These are phyloP conservation scores for Psilocybe tampanensis DNA, from an alignment of 768 basidiomycete species.

Conservation along the genomic window DNA sequence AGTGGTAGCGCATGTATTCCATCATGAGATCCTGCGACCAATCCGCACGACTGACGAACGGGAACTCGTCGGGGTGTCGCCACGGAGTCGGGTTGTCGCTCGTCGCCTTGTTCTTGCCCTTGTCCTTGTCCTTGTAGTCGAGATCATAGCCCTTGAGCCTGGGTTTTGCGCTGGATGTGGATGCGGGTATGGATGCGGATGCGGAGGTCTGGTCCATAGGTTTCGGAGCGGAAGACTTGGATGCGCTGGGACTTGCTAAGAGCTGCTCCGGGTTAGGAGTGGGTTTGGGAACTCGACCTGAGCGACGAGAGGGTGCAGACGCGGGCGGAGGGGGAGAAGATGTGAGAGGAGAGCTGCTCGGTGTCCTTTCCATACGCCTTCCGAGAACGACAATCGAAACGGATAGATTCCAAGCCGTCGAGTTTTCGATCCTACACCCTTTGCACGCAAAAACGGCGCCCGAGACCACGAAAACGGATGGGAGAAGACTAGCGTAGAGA, in stretches of 20 bases:
- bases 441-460: not conserved
- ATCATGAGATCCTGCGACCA: slow-evolving; percentile 38
- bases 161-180: not conserved
- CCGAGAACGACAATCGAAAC: not conserved
- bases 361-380: not conserved
- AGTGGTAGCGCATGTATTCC: slow-evolving; percentile 32
- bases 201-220: not conserved
- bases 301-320: not conserved
- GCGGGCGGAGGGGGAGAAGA: not conserved
- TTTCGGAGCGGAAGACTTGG: not conserved
- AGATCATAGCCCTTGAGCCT: slow-evolving; percentile 4
- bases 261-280: not conserved
- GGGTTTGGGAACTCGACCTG: not conserved
- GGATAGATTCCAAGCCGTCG: not conserved
- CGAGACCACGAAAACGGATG: not conserved
- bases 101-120: slow-evolving; percentile 4
- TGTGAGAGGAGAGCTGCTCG: not conserved
- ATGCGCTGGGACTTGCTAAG: not conserved
- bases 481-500: not conserved
- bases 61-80: slow-evolving; percentile 44
- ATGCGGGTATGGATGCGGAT: not conserved
- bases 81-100: slow-evolving; percentile 26
- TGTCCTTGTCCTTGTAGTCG: not conserved
- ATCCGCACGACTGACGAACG: slow-evolving; percentile 31
- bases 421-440: too few relatives aligned